Conservation (phyloP, 345 rosid species). For the Sisymbrium altissimum region DNA sequence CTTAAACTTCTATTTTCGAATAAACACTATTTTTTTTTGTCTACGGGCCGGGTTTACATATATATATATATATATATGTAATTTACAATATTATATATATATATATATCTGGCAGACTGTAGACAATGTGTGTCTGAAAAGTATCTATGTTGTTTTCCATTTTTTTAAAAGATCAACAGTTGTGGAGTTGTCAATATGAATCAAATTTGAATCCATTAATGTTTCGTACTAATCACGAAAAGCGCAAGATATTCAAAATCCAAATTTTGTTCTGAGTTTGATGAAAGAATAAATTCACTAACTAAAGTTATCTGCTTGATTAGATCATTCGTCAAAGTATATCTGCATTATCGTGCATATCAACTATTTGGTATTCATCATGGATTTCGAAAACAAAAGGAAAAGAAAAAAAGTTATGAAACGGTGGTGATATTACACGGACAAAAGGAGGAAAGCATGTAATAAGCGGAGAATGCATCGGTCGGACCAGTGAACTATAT, state of each 20-base stretch:
- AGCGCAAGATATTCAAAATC: background rate
- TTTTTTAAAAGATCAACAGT: background rate
- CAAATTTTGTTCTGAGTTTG: background rate
- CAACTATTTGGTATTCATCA: conserved; percentile 11
- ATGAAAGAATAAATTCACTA: background rate
- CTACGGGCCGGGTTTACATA: background rate
- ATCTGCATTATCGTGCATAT: background rate
- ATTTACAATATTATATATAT: background rate
- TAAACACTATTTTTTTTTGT: background rate
- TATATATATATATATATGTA: background rate
- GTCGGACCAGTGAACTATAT: conserved; percentile 32
- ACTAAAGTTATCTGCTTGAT: conserved; percentile 10
- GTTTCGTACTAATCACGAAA: background rate
- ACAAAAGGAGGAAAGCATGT: conserved; percentile 27
- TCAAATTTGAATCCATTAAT: background rate
- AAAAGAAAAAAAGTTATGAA: background rate
- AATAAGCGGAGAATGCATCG: conserved; percentile 18
- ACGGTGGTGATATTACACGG: conserved; percentile 20
- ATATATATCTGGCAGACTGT: no score
- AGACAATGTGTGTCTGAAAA: background rate
- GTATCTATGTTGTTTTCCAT: background rate
- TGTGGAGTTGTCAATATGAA: background rate
- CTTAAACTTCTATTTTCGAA: background rate
- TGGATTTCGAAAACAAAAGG: background rate
- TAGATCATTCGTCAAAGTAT: conserved; percentile 25